phyloP scores from a whole-genome alignment of 805 yeast species.

The Candida parachauliodes region DNA sequence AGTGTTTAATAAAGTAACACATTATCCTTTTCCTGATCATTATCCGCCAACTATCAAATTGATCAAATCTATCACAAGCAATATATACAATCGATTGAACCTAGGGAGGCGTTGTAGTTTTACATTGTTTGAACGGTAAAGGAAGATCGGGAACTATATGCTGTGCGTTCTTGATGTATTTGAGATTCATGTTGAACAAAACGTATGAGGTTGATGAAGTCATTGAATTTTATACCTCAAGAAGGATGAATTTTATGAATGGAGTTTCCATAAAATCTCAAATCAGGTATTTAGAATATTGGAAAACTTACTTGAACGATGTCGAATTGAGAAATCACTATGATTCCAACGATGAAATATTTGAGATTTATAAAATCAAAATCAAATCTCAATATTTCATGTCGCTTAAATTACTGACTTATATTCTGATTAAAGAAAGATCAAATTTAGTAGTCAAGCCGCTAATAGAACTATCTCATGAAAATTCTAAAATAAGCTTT shows the following conservation, averaged over 20 bases:
- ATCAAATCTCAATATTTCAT: background rate
- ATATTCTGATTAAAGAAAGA: background rate
- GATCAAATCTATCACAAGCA: constrained; percentile 41
- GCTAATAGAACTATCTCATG: background rate
- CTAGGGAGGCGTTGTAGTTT: constrained; percentile 50
- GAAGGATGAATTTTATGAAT: constrained; percentile 51
- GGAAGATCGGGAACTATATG: constrained; percentile 83
- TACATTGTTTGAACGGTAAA: constrained; percentile 90
- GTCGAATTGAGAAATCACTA: background rate
- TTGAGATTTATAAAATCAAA: constrained; percentile 1
- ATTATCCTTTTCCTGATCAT: constrained; percentile 73
- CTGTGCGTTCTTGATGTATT: constrained; percentile 64
- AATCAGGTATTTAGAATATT: constrained; percentile 60
- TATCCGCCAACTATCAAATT: constrained; percentile 62
- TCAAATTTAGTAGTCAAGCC: background rate
- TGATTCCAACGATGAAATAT: background rate
- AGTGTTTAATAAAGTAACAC: constrained; percentile 29
- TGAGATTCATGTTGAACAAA: constrained; percentile 12
- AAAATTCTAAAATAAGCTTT: background rate
- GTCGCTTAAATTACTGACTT: background rate
- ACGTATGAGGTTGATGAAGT: constrained; percentile 40
- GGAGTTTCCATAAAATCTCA: constrained; percentile 79
- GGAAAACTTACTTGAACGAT: constrained; percentile 18
- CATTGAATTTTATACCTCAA: constrained; percentile 46
- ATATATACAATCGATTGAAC: constrained; percentile 42